A percentile compares a stretch with the other conserved stretches of the same genome.
Conservation (phyloP, 306 rosid species). For the Ormosia emarginata region DNA sequence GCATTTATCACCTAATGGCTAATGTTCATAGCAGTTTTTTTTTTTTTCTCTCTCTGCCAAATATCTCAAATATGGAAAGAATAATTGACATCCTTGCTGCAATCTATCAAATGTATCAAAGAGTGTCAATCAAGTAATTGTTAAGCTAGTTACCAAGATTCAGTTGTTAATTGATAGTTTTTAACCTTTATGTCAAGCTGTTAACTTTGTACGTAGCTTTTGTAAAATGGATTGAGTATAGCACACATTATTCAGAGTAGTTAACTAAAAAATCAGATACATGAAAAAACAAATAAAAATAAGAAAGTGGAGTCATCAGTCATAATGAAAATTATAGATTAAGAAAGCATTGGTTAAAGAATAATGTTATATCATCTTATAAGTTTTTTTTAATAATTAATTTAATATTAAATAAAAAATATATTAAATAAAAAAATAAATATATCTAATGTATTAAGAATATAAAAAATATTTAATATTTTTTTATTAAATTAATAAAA, state of each 20-base stretch:
- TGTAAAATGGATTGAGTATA: conserved; percentile 9
- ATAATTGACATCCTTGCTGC: neutral
- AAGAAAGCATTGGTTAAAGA: neutral
- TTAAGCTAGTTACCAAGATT: neutral
- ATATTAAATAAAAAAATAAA: no score
- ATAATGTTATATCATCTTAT: no score
- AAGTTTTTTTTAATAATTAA: no score
- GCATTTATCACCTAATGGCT: neutral
- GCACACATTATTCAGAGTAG: neutral
- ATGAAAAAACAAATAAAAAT: neutral
- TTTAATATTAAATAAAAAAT: no score
- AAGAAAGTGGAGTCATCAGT: neutral
- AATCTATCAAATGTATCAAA: neutral
- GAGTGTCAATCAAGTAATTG: neutral
- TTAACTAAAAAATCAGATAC: neutral
- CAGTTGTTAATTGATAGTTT: neutral
- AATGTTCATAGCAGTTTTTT: neutral
- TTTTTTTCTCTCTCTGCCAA: neutral
- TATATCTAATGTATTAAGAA: no score
- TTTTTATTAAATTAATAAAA: no score
- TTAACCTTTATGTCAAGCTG: neutral
- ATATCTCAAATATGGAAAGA: neutral
- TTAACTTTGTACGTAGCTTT: neutral
- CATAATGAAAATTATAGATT: neutral
- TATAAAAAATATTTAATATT: no score